Evolutionary conservation across 305 asterid species (phyloP).

Genomic region (Fraxinus platypoda): DNA sequence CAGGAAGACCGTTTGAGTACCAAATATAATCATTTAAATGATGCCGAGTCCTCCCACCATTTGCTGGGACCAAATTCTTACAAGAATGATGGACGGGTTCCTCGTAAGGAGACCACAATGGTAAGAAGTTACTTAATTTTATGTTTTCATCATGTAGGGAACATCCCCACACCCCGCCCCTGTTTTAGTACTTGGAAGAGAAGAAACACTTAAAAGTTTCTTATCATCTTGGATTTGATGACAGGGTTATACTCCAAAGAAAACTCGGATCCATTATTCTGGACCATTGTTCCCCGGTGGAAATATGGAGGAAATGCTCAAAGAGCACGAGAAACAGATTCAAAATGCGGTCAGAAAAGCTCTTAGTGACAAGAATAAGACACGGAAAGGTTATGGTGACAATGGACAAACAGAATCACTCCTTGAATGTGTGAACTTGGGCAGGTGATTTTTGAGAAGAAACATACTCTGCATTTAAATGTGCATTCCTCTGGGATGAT

Average conservation of each 20-base stretch:
- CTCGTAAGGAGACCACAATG: conserved; percentile 39
- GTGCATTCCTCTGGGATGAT: conserved; percentile 13
- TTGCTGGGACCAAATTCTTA: conserved; percentile 44
- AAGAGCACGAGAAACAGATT: conserved; percentile 73
- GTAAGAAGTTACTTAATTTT: conserved; percentile 32
- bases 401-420: conserved; percentile 57
- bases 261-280: conserved; percentile 68
- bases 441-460: conserved; percentile 34
- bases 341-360: conserved; percentile 86
- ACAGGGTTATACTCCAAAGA: conserved; percentile 46
- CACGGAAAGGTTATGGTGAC: conserved; percentile 38
- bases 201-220: background rate
- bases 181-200: background rate
- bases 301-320: conserved; percentile 74
- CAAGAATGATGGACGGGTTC: conserved; percentile 45
- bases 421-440: conserved; percentile 44
- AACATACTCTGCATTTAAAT: conserved; percentile 13
- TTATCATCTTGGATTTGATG: conserved; percentile 10
- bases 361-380: conserved; percentile 52
- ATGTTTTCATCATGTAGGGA: background rate
- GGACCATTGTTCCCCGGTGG: conserved; percentile 70
- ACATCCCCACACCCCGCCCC: background rate
- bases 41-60: conserved; percentile 49
- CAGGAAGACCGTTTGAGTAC: conserved; percentile 27
- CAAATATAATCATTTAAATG: conserved; percentile 45